These are phyloP conservation scores for Globisporangium perplexum DNA, from an alignment of 352 stramenopile species.

Conservation along the genomic window DNA sequence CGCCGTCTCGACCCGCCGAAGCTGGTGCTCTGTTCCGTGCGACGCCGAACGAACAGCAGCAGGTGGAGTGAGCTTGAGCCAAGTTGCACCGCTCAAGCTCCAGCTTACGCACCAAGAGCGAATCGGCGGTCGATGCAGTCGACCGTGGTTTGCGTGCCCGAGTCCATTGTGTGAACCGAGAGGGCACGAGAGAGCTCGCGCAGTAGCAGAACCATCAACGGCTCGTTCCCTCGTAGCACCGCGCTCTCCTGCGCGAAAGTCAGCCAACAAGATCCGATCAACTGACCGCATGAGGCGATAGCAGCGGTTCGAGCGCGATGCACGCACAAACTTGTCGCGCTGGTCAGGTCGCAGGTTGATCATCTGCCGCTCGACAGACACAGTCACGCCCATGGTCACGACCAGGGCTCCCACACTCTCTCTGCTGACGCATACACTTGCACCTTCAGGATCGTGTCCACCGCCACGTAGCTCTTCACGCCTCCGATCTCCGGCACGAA, in stretches of 20 bases:
- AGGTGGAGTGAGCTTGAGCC: not conserved
- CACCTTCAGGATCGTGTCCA: slow-evolving; percentile 40
- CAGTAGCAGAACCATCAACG: slow-evolving; percentile 31
- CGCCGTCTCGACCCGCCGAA: slow-evolving; percentile 55
- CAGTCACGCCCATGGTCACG: not conserved
- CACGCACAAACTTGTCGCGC: slow-evolving; percentile 23
- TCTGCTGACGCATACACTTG: no score
- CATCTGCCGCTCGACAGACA: slow-evolving; percentile 17
- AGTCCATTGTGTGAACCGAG: slow-evolving; percentile 33
- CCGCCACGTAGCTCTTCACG: slow-evolving; percentile 30
- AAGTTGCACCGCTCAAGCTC: not conserved
- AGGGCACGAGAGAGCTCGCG: slow-evolving; percentile 29
- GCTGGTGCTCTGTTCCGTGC: slow-evolving; percentile 40
- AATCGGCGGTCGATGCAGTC: slow-evolving; percentile 66
- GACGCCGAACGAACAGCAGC: not conserved
- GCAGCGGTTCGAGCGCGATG: not conserved
- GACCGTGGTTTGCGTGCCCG: slow-evolving; percentile 47
- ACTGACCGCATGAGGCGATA: not conserved
- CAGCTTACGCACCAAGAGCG: slow-evolving; percentile 23
- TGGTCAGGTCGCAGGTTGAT: slow-evolving; percentile 20
- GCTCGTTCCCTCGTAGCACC: slow-evolving; percentile 10
- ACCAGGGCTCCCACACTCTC: no score
- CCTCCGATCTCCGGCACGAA: slow-evolving; percentile 69
- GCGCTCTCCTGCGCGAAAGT: slow-evolving; percentile 16
- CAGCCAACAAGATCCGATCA: no score